Evolutionary conservation across 2,329 filamentous ascomycete genomes (phyloP).

Genomic region (Fusarium irregulare): DNA sequence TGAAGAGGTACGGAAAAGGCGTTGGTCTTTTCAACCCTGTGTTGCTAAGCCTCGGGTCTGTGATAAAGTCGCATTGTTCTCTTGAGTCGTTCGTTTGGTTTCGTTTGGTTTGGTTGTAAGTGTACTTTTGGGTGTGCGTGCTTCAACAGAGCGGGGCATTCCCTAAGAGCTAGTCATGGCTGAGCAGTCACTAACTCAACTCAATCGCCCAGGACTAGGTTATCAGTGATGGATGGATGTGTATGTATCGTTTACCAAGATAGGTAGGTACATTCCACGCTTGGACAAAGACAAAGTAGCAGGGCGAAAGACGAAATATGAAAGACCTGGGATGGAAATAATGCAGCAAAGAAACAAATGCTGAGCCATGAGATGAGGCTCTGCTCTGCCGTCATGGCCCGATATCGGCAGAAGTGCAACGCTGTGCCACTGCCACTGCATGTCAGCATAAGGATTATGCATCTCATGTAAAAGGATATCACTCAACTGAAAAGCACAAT

Average conservation of each 20-base stretch:
- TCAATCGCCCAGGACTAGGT: not conserved
- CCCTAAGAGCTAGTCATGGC: slow-evolving; percentile 1
- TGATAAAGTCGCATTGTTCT: not conserved
- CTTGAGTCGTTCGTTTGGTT: not conserved
- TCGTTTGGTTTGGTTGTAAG: not conserved
- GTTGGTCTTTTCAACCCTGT: slow-evolving; percentile 20
- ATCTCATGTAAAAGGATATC: slow-evolving; percentile 1
- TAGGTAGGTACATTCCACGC: not conserved
- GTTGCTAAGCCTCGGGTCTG: slow-evolving; percentile 5
- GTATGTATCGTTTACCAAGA: not conserved
- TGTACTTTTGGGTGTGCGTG: not conserved
- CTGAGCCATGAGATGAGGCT: slow-evolving; percentile 13
- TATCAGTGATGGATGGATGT: not conserved
- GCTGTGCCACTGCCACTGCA: not conserved
- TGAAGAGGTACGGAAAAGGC: not conserved
- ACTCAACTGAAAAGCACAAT: not conserved
- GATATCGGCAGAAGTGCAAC: slow-evolving; percentile 10
- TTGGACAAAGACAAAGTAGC: not conserved
- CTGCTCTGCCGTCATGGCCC: slow-evolving; percentile 13
- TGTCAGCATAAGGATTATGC: not conserved
- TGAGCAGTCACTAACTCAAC: not conserved
- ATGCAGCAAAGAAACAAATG: not conserved
- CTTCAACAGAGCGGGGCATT: slow-evolving; percentile 2
- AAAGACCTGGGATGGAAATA: not conserved
- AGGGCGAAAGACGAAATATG: not conserved